A percentile compares a stretch with the other conserved stretches of the same genome.
phyloP scores from a whole-genome alignment of 2,329 filamentous ascomycete genomes.

The Cladophialophora exuberans region DNA sequence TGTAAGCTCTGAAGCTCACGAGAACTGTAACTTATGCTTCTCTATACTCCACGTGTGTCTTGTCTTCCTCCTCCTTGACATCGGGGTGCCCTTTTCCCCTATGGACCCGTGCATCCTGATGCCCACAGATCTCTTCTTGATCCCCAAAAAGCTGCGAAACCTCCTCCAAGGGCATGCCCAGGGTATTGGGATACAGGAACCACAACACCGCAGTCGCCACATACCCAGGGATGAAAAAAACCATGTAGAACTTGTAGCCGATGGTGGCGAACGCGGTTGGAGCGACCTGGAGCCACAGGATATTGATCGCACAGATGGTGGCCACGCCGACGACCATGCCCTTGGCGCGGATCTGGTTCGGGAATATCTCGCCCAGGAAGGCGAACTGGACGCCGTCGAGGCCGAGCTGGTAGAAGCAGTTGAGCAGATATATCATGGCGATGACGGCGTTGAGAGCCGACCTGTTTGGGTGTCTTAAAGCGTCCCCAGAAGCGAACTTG shows the following conservation, averaged over 20 bases:
- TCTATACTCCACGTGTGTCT: no score
- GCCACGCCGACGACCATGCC: conserved; percentile 21
- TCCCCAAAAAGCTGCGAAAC: conserved; percentile 41
- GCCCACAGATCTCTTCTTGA: conserved; percentile 11
- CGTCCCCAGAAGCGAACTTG: conserved; percentile 3
- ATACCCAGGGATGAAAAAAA: conserved; percentile 24
- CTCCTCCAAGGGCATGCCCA: conserved; percentile 39
- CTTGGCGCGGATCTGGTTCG: conserved; percentile 26
- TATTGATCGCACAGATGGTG: conserved; percentile 19
- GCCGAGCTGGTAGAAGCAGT: conserved; percentile 14
- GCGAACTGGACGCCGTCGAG: conserved; percentile 21
- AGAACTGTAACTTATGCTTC: no score
- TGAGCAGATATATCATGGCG: conserved; percentile 39
- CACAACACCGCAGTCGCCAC: conserved; percentile 11
- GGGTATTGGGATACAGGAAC: conserved; percentile 36
- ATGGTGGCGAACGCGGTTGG: conserved; percentile 30
- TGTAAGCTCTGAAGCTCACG: no score
- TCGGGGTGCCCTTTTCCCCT: no score
- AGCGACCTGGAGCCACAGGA: conserved; percentile 29
- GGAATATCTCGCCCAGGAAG: conserved; percentile 23
- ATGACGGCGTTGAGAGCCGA: conserved; percentile 40
- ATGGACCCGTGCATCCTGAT: no score
- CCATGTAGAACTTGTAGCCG: conserved; percentile 39
- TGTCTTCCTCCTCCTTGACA: no score
- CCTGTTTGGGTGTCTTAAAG: conserved; percentile 30